Evolutionary conservation across 2,329 filamentous ascomycete species (phyloP), one percentile per base, ranked within the genome.

Genomic region (Cercospora zeae-maydis): DNA sequence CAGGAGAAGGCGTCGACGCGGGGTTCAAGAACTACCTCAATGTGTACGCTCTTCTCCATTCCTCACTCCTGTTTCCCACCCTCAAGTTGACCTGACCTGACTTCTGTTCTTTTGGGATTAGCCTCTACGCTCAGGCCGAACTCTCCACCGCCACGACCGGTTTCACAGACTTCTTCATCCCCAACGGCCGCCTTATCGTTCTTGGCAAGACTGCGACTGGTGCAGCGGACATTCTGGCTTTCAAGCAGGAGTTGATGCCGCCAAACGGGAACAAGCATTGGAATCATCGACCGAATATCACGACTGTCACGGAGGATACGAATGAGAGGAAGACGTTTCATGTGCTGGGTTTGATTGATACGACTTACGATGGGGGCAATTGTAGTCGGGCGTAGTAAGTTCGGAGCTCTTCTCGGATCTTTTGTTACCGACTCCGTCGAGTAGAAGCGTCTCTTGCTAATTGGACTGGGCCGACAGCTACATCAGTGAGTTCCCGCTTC

Each of bases 101-200:
- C n/a, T n/a, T 1, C n/a, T 3, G 19, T 2, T 16, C n/a, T 14
- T 27, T 11, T 11, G 24, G 3, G 24, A 27, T 27, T 21, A 66
- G 64, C 51, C 55, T 66, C 9, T 66, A 63, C 27, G 13, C 8
- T 10, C 57, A 62, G 36, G 58, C 61, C 27, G 64, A 66, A 54
- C 47, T 58, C 14, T 54, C 64, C 16, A 51, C 58, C 19, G 30
- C 58, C n/a, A 66, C 64, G 1, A 61, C 61, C 9, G 33, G 5
- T 11, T 66, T 66, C 61, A 63, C 64, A 21, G 42, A 63, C 58
- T 63, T 63, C 58, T 66, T 66, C 61, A 59, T 58, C 11, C 6
- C 64, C 8, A n/a, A 51, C 19, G 61, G 64, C 54, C 9, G 60
- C 33, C 59, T 66, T 58, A 59, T 63, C 58, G 64, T 66, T 14